Evolutionary conservation across 2,329 filamentous ascomycete genomes (phyloP).

Genomic region (Alternaria brassicae): DNA sequence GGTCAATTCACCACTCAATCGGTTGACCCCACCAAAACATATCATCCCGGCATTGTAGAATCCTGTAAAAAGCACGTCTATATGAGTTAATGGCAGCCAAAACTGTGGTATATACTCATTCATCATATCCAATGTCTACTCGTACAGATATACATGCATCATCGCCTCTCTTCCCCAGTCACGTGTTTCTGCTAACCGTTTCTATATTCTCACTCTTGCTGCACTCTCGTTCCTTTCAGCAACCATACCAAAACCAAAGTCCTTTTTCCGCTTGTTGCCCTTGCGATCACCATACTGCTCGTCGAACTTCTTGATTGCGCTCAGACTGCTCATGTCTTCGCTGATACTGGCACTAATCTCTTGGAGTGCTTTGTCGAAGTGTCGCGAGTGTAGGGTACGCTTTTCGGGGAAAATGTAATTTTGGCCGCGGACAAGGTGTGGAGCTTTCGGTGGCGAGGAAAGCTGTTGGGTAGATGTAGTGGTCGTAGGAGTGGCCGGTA

Average conservation of each 20-base stretch:
- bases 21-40: neutral
- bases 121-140: neutral
- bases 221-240: conserved; percentile 39
- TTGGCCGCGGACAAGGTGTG: conserved; percentile 39
- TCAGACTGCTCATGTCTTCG: conserved; percentile 88
- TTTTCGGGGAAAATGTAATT: conserved; percentile 71
- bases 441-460: conserved; percentile 33
- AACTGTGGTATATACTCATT: neutral
- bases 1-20: neutral
- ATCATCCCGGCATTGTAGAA: neutral
- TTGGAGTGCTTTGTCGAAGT: conserved; percentile 85
- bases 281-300: conserved; percentile 89
- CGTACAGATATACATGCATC: neutral
- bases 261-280: conserved; percentile 67
- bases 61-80: neutral
- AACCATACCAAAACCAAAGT: conserved; percentile 58
- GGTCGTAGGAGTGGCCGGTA: neutral
- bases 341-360: conserved; percentile 93
- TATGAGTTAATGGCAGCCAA: neutral
- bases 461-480: conserved; percentile 12
- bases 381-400: conserved; percentile 68
- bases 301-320: conserved; percentile 92
- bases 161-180: too few relatives aligned
- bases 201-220: conserved; percentile 41
- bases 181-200: neutral